Conservation (phyloP, 1,284 basidiomycete species). For the Tilletia indica region DNA sequence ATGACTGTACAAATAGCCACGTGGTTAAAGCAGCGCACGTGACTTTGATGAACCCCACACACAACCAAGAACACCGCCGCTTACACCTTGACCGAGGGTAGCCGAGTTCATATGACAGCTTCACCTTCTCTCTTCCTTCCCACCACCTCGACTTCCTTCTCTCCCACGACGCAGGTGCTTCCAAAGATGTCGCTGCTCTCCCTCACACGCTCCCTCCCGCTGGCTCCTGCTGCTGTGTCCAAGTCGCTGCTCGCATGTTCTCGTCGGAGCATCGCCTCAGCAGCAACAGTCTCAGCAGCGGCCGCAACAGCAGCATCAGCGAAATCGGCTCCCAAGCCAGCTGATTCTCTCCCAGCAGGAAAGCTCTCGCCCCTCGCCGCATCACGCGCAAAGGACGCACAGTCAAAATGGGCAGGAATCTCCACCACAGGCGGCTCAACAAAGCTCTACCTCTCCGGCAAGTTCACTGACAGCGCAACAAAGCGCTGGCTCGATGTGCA, state of each 20-base stretch:
- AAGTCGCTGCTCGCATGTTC: background rate
- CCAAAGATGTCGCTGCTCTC: background rate
- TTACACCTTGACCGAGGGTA: too few relatives aligned
- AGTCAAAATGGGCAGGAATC: constrained; percentile 73
- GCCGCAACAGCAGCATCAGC: too few relatives aligned
- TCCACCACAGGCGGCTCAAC: constrained; percentile 73
- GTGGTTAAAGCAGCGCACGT: too few relatives aligned
- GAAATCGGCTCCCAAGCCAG: background rate
- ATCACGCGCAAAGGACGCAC: constrained; percentile 40
- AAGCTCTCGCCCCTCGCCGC: constrained; percentile 37
- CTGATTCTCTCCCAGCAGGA: constrained; percentile 19
- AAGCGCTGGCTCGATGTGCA: constrained; percentile 77
- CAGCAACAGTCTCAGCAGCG: background rate
- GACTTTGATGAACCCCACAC: background rate
- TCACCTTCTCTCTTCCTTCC: background rate
- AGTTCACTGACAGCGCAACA: constrained; percentile 78
- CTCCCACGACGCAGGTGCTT: background rate
- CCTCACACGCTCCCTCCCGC: background rate
- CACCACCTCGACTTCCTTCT: background rate
- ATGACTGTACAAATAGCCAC: too few relatives aligned
- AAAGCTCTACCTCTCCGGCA: constrained; percentile 71
- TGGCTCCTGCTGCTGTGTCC: background rate
- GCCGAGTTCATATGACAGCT: background rate
- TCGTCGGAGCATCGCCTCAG: constrained; percentile 2
- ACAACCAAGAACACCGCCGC: too few relatives aligned